These are phyloP conservation scores for Clonostachys byssicola DNA, from an alignment of 2,329 filamentous ascomycete genomes.

Conservation along the genomic window DNA sequence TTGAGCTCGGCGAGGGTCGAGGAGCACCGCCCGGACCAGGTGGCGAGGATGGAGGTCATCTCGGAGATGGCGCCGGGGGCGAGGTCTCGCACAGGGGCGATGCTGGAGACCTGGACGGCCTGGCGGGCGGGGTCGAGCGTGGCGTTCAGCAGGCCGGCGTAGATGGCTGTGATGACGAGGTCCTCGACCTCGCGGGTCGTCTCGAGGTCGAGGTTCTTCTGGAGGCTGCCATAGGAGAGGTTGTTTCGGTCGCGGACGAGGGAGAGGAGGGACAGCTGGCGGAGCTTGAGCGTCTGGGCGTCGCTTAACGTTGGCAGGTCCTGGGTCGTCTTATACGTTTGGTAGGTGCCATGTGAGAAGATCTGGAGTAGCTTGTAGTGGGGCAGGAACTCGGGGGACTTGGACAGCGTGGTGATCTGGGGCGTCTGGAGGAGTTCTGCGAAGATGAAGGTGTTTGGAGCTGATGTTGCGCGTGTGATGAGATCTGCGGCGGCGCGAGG, in stretches of 20 bases:
- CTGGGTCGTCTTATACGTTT: slow-evolving; percentile 52
- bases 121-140: slow-evolving; percentile 78
- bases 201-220: slow-evolving; percentile 61
- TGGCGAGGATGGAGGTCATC: slow-evolving; percentile 64
- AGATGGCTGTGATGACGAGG: slow-evolving; percentile 83
- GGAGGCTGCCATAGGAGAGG: slow-evolving; percentile 71
- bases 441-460: slow-evolving; percentile 87
- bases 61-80: slow-evolving; percentile 65
- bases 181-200: slow-evolving; percentile 72
- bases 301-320: slow-evolving; percentile 59
- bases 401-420: slow-evolving; percentile 69
- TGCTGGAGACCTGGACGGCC: slow-evolving; percentile 71
- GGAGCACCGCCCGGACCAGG: slow-evolving; percentile 78
- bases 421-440: slow-evolving; percentile 83
- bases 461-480: slow-evolving; percentile 83
- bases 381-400: slow-evolving; percentile 52
- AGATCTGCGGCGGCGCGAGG: slow-evolving; percentile 83
- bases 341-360: slow-evolving; percentile 90
- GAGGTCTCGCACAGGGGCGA: slow-evolving; percentile 84
- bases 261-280: slow-evolving; percentile 83
- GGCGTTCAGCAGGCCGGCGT: slow-evolving; percentile 75
- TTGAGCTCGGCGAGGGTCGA: slow-evolving; percentile 72
- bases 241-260: slow-evolving; percentile 64
- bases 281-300: slow-evolving; percentile 77
- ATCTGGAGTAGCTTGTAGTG: slow-evolving; percentile 74